Conservation (phyloP, 73 alveolate genomes). For the Tetrahymena thermophila region DNA sequence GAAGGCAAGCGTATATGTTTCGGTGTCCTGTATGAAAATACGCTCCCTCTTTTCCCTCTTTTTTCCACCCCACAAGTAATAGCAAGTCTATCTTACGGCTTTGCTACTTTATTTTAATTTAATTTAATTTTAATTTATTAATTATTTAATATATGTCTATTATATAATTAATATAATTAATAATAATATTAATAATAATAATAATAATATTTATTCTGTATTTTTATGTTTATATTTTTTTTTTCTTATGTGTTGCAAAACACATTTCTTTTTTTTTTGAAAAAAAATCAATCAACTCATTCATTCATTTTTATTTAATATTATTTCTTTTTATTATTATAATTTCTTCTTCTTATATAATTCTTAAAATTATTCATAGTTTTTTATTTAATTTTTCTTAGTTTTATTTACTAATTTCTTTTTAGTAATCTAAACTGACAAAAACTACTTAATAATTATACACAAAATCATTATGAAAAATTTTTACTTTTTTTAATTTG, state of each 20-base stretch:
- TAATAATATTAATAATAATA: neutral
- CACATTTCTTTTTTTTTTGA: neutral
- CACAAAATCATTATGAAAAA: no score
- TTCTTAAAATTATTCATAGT: neutral
- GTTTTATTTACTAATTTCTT: no score
- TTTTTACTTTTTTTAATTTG: no score
- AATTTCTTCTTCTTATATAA: neutral
- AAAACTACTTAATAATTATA: no score
- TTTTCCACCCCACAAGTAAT: neutral
- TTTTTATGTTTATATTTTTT: neutral
- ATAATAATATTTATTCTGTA: neutral
- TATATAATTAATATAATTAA: neutral
- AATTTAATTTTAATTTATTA: neutral
- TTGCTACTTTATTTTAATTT: neutral
- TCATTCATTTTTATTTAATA: neutral
- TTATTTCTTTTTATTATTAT: neutral
- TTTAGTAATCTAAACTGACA: no score
- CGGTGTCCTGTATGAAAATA: neutral
- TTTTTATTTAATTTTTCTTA: no score
- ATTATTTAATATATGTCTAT: neutral
- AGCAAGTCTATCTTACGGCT: neutral
- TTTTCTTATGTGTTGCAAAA: neutral
- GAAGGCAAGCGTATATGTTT: neutral
- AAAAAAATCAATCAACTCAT: neutral
- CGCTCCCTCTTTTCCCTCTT: neutral